These are phyloP conservation scores for Alternaria postmessia DNA, from an alignment of 2,329 filamentous ascomycete species.

Conservation along the genomic window DNA sequence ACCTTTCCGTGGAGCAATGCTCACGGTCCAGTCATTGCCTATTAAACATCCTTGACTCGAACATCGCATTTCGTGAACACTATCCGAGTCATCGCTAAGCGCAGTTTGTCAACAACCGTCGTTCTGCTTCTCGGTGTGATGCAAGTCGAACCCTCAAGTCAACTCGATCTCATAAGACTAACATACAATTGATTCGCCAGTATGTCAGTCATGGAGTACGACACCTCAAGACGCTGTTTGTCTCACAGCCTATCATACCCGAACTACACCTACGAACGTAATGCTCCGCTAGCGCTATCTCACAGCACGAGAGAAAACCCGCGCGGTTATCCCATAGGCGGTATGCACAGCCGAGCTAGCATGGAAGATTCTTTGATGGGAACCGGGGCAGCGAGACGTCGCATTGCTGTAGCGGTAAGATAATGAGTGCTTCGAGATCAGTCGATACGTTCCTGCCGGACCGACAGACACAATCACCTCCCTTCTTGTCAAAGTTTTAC, in stretches of 20 bases:
- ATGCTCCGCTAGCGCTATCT: conserved; percentile 27
- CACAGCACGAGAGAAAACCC: conserved; percentile 33
- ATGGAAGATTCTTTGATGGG: conserved; percentile 43
- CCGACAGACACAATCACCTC: not conserved
- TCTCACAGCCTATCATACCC: conserved; percentile 18
- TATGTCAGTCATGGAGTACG: conserved; percentile 26
- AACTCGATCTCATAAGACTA: not conserved
- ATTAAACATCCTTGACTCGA: not conserved
- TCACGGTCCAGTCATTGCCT: conserved; percentile 1
- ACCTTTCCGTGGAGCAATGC: conserved; percentile 3
- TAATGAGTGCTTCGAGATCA: not conserved
- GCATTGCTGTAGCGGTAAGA: conserved; percentile 58
- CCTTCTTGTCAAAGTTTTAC: not conserved
- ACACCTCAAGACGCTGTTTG: conserved; percentile 26
- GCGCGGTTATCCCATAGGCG: conserved; percentile 33
- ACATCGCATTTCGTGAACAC: not conserved
- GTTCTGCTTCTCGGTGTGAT: not conserved
- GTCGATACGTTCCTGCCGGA: not conserved
- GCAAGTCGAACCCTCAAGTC: conserved; percentile 1
- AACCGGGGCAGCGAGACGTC: conserved; percentile 53
- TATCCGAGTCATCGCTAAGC: not conserved
- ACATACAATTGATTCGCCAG: not conserved
- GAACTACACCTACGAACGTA: conserved; percentile 39
- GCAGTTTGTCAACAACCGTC: not conserved
- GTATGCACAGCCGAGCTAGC: conserved; percentile 17